Evolutionary conservation across 495 filamentous ascomycete species (phyloP), one percentile per base, ranked within the genome.

Genomic region (Talaromyces nanjingensis): DNA sequence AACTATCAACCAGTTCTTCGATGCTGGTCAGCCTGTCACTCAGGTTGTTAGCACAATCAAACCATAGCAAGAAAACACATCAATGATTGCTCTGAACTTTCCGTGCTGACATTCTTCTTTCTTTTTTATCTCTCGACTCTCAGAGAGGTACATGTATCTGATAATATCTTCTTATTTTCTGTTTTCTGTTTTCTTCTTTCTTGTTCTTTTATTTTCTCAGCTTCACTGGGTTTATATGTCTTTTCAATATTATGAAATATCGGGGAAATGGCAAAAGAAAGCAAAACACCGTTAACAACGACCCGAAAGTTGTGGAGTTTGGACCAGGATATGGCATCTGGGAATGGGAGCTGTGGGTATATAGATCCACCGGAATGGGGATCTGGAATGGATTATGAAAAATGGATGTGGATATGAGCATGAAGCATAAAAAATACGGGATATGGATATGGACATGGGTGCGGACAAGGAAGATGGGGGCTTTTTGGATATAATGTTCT

Each of bases 1-100:
- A 49, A 29, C 59, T n/a, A 60, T 60, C 37, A 60, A 60, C 20
- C 34, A 47, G 34, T 42, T 60, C 20, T 29, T 60, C 22, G 39
- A 45, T 24, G 18, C 59, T 47, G 33, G 1, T 47, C 25, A 31
- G 2, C 18, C 33, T 20, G 9, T 34, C 20, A 29, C 22, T 29
- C 22, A 55, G 14, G 52, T 29, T 14, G 20, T 49, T 20, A 12
- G 45, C 45, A 56, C 29, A 56, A 16, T 56, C n/a, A 56, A 56
- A 14, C 24, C 54, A 25, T 56, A 27, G 12, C 29, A 16, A 56
- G 20, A 22, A 56, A 6, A 18, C 6, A 49, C 45, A 20, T 49
- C n/a, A 20, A 20, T 49, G 16, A 49, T 49, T 47, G n/a, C 11
- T 42, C 34, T 39, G 2, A 5, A 42, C 37, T 16, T 42, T 1